Percentiles rank a stretch among this genome's conserved stretches.
Conservation (phyloP, 768 basidiomycete species). For the Naganishia kalamii region DNA sequence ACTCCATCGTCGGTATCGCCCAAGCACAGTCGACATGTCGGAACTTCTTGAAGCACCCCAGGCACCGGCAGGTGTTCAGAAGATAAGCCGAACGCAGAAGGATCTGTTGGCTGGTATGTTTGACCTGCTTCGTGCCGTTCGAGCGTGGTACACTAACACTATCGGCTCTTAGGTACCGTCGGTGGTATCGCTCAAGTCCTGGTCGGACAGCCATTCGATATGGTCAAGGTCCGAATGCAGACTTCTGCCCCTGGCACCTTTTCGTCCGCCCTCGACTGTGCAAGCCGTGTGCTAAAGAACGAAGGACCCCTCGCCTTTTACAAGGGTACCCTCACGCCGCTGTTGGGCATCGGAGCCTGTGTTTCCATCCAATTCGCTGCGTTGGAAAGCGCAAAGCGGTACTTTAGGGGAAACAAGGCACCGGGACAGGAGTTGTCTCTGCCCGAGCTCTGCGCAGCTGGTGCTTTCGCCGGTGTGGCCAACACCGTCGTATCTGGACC, state of each 20-base stretch:
- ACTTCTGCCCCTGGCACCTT: slow-evolving; percentile 86
- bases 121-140: background rate
- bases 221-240: slow-evolving; percentile 91
- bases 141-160: slow-evolving; percentile 56
- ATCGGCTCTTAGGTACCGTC: slow-evolving; percentile 75
- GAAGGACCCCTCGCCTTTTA: slow-evolving; percentile 93
- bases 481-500: slow-evolving; percentile 92
- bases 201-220: slow-evolving; percentile 92
- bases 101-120: slow-evolving; percentile 77
- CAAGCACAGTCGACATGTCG: slow-evolving; percentile 10
- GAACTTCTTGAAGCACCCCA: slow-evolving; percentile 13
- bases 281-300: slow-evolving; percentile 78
- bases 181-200: slow-evolving; percentile 88
- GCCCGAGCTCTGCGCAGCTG: slow-evolving; percentile 66
- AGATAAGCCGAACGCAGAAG: slow-evolving; percentile 57
- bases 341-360: slow-evolving; percentile 86
- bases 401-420: slow-evolving; percentile 62
- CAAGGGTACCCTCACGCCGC: slow-evolving; percentile 88
- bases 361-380: slow-evolving; percentile 95
- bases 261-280: slow-evolving; percentile 78
- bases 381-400: slow-evolving; percentile 75
- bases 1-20: background rate
- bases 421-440: slow-evolving; percentile 60
- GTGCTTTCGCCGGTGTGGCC: slow-evolving; percentile 77
- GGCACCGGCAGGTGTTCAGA: slow-evolving; percentile 3